phyloP scores from a whole-genome alignment of 768 basidiomycete species.

The Cystobasidium ongulense region DNA sequence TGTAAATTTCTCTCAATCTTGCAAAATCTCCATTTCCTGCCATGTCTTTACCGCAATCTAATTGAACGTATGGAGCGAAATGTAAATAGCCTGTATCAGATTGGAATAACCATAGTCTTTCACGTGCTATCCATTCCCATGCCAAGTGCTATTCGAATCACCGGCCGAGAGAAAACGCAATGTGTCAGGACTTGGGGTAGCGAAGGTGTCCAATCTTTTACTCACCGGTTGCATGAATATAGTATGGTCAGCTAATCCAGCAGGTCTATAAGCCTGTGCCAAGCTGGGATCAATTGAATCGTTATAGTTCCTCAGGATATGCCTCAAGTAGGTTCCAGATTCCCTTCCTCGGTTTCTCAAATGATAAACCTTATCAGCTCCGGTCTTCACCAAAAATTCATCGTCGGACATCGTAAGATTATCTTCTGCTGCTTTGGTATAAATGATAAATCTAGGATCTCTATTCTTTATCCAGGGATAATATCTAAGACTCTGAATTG shows the following conservation, averaged over 20 bases:
- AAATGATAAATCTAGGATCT: constrained; percentile 25
- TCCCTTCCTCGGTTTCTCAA: constrained; percentile 30
- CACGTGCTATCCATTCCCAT: constrained; percentile 31
- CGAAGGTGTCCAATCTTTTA: background rate
- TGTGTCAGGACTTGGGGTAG: background rate
- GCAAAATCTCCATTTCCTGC: constrained; percentile 38
- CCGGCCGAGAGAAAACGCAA: background rate
- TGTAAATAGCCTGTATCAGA: constrained; percentile 27
- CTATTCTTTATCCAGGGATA: constrained; percentile 3
- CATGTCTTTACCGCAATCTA: constrained; percentile 41
- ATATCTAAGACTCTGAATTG: background rate
- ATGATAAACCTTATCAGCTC: constrained; percentile 18
- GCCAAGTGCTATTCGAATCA: constrained; percentile 24
- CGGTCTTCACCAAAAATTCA: background rate
- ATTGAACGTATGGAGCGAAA: constrained; percentile 27
- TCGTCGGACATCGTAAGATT: constrained; percentile 7
- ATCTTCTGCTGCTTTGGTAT: constrained; percentile 12
- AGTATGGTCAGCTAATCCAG: constrained; percentile 32
- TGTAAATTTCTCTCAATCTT: constrained; percentile 43
- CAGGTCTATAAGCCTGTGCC: background rate
- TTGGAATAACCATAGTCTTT: constrained; percentile 17
- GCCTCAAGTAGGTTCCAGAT: constrained; percentile 27
- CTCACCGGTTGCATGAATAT: constrained; percentile 30
- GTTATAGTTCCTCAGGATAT: constrained; percentile 34
- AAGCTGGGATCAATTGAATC: background rate